A percentile compares a stretch with the other conserved stretches of the same genome.
phyloP scores from a whole-genome alignment of 2,329 filamentous ascomycete genomes.

The Ceratocystis colombiana region DNA sequence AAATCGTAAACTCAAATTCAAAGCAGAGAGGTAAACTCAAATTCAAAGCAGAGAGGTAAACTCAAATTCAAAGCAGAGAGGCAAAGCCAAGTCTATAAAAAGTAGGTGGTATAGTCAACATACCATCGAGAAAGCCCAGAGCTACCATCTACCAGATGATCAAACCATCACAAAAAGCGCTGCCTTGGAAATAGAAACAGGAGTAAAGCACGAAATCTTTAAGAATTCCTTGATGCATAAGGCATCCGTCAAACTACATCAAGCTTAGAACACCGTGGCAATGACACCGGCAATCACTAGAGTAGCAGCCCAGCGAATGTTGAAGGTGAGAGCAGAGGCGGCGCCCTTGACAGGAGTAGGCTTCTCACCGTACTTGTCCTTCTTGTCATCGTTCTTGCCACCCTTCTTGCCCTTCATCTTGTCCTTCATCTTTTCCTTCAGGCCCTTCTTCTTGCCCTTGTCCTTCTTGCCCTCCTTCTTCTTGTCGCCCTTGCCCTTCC shows the following conservation, averaged over 20 bases:
- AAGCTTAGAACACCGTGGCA: constrained; percentile 22
- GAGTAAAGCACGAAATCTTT: constrained; percentile 18
- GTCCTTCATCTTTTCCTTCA: constrained; percentile 22
- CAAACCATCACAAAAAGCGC: constrained; percentile 10
- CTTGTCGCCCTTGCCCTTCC: constrained; percentile 25
- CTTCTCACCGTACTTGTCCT: constrained; percentile 23
- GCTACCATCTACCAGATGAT: constrained; percentile 4
- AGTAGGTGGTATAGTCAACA: background rate
- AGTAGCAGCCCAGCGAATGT: constrained; percentile 24
- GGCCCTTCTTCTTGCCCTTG: constrained; percentile 19
- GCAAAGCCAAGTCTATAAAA: background rate
- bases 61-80: constrained; percentile 8
- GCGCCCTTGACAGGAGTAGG: constrained; percentile 23
- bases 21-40: background rate
- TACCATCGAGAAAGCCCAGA: background rate
- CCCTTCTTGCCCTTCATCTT: constrained; percentile 24
- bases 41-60: constrained; percentile 2
- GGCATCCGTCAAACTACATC: constrained; percentile 15
- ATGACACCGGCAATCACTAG: constrained; percentile 21
- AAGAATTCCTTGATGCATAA: constrained; percentile 13
- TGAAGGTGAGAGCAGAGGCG: constrained; percentile 19
- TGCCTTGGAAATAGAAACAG: constrained; percentile 12
- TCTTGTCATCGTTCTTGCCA: constrained; percentile 20
- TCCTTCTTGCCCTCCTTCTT: constrained; percentile 23
- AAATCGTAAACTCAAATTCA: constrained; percentile 4